Base-by-base conservation (phyloP, 2,329 filamentous ascomycete genomes). In the Chaetoscypha palmicola region DNA sequence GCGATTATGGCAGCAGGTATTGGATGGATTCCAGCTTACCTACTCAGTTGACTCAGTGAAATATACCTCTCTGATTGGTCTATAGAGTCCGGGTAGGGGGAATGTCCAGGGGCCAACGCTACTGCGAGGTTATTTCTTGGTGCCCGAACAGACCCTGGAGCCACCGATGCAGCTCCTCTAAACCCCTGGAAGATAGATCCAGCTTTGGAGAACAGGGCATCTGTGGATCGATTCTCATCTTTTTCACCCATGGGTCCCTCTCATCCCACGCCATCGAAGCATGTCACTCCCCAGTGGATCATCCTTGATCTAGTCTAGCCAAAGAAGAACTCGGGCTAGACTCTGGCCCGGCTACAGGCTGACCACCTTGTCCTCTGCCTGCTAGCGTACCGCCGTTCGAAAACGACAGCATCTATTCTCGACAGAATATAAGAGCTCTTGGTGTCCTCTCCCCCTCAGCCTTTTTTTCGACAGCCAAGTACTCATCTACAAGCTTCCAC, bases 401-500 rank as follows among this genome's bases (percentile, higher is more conserved):
- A n/a, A n/a, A 34, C 32, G 16, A 16, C 9, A 19, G 32, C 19
- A 10, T 34, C 12, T 12, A 5, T 19, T 34, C 12, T 34, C 32
- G 32, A 34, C 12, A 17, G n/a, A 4, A n/a, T 16, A 34, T 37
- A 37, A 21, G 20, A 24, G 34, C 7, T n/a, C 10, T 10, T 22
- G 5, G 17, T 37, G 17, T 37, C 19, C 34, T 20, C 17, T 22
- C 34, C 17, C 5, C 3, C 16, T 22, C 34, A 22, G 20, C 16
- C 12, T 37, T 21, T 9, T 24, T 11, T 22, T 31, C 12, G 24
- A 12, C 32, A 28, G 22, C 20, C 22, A 30, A 38, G 21, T 16
- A 23, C 22, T 26, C 31, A 39, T 32, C 28, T 22, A 31, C 37
- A 37, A 38, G 16, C 33, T 19, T 41, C 17, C 36, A 20, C 22